Evolutionary conservation across 139 green algal species (phyloP).

Genomic region (Haematococcus sp.): DNA sequence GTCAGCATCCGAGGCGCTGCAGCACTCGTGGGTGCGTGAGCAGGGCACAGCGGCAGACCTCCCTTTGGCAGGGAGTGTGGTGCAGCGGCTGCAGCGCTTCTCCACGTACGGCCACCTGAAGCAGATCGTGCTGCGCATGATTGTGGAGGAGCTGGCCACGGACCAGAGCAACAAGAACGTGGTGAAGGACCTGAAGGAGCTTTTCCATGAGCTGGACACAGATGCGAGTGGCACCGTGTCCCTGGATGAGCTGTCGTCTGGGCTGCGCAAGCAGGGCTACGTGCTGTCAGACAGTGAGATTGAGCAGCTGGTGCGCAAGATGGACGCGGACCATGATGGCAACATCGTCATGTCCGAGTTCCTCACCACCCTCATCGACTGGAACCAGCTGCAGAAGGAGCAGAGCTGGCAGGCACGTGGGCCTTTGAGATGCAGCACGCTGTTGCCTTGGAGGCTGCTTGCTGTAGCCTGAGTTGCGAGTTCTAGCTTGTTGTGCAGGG

Average conservation of each 20-base stretch:
- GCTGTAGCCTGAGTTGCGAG: too few relatives aligned
- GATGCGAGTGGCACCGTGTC: conserved; percentile 69
- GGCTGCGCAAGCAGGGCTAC: conserved; percentile 65
- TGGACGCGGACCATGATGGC: conserved; percentile 72
- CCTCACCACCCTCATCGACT: conserved; percentile 82
- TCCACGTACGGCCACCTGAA: conserved; percentile 88
- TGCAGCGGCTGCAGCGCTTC: conserved; percentile 90
- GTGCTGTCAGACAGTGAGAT: conserved; percentile 69
- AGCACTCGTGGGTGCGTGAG: conserved; percentile 65
- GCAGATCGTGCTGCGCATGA: conserved; percentile 86
- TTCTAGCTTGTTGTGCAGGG: too few relatives aligned
- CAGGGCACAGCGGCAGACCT: conserved; percentile 33
- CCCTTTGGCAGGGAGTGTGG: conserved; percentile 59
- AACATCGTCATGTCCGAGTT: conserved; percentile 78
- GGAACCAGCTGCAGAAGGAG: conserved; percentile 58
- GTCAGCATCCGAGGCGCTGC: conserved; percentile 61
- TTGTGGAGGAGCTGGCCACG: conserved; percentile 68
- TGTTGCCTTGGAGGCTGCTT: too few relatives aligned
- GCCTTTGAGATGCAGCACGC: too few relatives aligned
- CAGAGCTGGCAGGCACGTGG: conserved; percentile 35
- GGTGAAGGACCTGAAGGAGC: conserved; percentile 25
- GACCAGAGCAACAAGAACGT: background rate
- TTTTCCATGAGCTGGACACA: conserved; percentile 67
- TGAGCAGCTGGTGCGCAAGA: conserved; percentile 64
- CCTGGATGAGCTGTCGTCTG: conserved; percentile 69